phyloP scores from a whole-genome alignment of 1,284 basidiomycete genomes.

The Trichosporon faecale region DNA sequence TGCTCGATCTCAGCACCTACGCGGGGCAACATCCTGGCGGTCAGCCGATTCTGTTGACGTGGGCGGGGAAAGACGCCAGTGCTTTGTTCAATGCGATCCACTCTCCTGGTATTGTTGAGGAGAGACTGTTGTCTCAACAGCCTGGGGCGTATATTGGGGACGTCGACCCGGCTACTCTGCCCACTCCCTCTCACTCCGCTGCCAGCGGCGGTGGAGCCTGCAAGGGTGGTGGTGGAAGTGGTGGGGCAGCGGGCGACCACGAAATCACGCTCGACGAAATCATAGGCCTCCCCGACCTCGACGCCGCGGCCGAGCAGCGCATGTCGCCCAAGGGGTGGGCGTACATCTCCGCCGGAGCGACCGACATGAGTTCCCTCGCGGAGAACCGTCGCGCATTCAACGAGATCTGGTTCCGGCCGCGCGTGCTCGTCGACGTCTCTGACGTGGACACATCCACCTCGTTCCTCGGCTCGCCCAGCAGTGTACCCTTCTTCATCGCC shows the following conservation, averaged over 20 bases:
- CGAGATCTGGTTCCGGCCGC: conserved; percentile 49
- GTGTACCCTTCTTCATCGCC: conserved; percentile 50
- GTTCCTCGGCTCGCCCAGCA: conserved; percentile 45
- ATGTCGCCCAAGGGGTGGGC: conserved; percentile 51
- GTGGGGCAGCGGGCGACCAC: conserved; percentile 29
- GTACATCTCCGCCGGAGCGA: conserved; percentile 51
- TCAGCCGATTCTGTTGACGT: conserved; percentile 35
- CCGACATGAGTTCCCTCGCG: conserved; percentile 47
- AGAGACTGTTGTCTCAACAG: conserved; percentile 30
- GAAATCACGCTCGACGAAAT: conserved; percentile 45
- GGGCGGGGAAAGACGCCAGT: conserved; percentile 49
- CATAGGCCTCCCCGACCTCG: conserved; percentile 50
- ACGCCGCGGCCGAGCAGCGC: conserved; percentile 44
- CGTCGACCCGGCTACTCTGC: conserved; percentile 39
- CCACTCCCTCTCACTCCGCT: neutral
- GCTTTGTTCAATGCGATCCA: conserved; percentile 47
- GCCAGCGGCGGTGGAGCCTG: conserved; percentile 19
- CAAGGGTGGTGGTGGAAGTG: too few relatives aligned
- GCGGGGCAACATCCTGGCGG: conserved; percentile 49
- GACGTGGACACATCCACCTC: conserved; percentile 42
- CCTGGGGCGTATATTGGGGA: conserved; percentile 31
- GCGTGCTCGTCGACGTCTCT: conserved; percentile 47
- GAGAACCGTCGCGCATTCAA: conserved; percentile 47
- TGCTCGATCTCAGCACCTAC: conserved; percentile 37
- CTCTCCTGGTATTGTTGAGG: conserved; percentile 49